Conservation (phyloP, 306 rosid genomes). For the Psophocarpus tetragonolobus region DNA sequence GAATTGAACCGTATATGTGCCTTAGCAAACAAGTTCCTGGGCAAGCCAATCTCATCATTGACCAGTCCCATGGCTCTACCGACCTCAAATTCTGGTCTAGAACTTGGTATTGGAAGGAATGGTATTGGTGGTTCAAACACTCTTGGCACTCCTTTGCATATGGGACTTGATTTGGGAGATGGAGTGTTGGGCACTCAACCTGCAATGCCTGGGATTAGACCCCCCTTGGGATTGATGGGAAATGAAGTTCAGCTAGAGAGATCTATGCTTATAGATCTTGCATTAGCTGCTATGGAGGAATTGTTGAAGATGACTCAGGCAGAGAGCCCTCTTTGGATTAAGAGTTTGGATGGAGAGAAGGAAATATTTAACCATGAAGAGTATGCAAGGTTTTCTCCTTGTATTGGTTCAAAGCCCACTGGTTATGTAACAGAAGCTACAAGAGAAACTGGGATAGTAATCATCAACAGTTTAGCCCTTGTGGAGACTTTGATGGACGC, state of each 20-base stretch:
- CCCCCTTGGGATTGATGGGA: constrained; percentile 51
- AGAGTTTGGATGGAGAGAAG: constrained; percentile 57
- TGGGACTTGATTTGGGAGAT: constrained; percentile 82
- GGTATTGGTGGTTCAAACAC: constrained; percentile 55
- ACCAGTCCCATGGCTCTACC: constrained; percentile 53
- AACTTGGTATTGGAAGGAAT: constrained; percentile 78
- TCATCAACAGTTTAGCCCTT: constrained; percentile 70
- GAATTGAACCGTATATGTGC: constrained; percentile 70
- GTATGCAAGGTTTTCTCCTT: constrained; percentile 65
- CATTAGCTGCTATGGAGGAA: constrained; percentile 86
- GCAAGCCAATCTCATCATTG: constrained; percentile 70
- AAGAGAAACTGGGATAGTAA: constrained; percentile 61
- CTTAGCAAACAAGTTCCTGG: constrained; percentile 77
- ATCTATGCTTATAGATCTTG: constrained; percentile 67
- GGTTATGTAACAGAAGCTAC: constrained; percentile 75
- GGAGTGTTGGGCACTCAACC: constrained; percentile 42
- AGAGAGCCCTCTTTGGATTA: constrained; percentile 77
- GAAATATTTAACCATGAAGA: constrained; percentile 71
- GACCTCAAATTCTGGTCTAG: constrained; percentile 56
- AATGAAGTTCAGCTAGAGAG: constrained; percentile 57
- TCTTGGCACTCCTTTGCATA: constrained; percentile 34
- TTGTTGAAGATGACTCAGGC: constrained; percentile 71
- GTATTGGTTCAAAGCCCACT: constrained; percentile 53
- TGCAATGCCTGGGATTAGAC: constrained; percentile 45
- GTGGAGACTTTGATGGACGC: constrained; percentile 84